Evolutionary conservation across 2,329 filamentous ascomycete species (phyloP).

Genomic region (Orbilia quercus): DNA sequence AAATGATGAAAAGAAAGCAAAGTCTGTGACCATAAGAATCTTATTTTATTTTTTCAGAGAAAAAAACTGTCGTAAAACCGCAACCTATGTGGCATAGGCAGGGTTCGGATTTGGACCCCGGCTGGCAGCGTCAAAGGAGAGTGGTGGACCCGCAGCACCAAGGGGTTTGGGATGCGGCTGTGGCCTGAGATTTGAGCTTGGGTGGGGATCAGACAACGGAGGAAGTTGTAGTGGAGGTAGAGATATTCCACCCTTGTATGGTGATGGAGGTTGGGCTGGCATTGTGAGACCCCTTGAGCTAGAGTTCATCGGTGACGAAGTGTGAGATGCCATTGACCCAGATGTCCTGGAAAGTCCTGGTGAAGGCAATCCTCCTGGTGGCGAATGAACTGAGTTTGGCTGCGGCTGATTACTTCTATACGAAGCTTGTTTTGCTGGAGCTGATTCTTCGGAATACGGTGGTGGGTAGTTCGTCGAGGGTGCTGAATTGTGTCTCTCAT

Average conservation of each 20-base stretch:
- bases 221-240: constrained; percentile 47
- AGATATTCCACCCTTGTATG: constrained; percentile 48
- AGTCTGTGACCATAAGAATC: neutral
- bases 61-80: neutral
- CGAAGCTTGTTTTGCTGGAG: constrained; percentile 28
- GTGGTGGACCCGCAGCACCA: constrained; percentile 37
- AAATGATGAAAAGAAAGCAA: constrained; percentile 19
- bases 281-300: constrained; percentile 46
- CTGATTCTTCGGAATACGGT: constrained; percentile 39
- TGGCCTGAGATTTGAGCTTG: constrained; percentile 23
- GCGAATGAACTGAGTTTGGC: constrained; percentile 43
- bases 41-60: neutral
- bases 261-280: constrained; percentile 50
- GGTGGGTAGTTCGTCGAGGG: constrained; percentile 38
- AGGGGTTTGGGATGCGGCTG: constrained; percentile 40
- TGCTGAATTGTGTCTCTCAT: constrained; percentile 40
- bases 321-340: constrained; percentile 49
- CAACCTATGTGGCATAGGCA: constrained; percentile 41
- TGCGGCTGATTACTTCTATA: constrained; percentile 40
- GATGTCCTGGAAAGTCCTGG: constrained; percentile 51
- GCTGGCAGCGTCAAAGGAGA: constrained; percentile 47
- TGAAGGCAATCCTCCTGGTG: constrained; percentile 50
- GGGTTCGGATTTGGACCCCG: constrained; percentile 30
- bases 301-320: constrained; percentile 54
- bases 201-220: constrained; percentile 42